Evolutionary conservation across 2,329 filamentous ascomycete genomes (phyloP).

Genomic region (Aspergillus pseudoglaucus): DNA sequence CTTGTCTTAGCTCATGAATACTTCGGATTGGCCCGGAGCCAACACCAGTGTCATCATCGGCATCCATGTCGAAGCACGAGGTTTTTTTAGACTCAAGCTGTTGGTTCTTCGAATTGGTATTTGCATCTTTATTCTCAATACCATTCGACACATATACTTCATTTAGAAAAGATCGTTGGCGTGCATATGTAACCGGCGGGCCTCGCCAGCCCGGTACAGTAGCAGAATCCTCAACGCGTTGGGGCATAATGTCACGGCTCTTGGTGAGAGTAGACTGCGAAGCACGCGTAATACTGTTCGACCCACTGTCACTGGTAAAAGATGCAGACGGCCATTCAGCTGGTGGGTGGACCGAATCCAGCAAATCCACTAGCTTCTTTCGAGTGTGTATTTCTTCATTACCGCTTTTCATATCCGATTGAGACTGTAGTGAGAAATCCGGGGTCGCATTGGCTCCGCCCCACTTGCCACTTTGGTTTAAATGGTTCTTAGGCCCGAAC

Average conservation of each 20-base stretch:
- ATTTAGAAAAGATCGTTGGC: slow-evolving; percentile 53
- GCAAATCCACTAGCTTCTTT: slow-evolving; percentile 30
- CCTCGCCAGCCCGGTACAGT: slow-evolving; percentile 19
- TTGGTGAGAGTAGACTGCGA: background rate
- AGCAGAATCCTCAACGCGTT: slow-evolving; percentile 6
- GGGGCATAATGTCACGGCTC: background rate
- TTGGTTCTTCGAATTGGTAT: background rate
- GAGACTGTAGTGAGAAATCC: background rate
- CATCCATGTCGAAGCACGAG: slow-evolving; percentile 17
- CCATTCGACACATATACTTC: slow-evolving; percentile 33
- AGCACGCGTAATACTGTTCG: background rate
- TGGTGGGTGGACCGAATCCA: slow-evolving; percentile 15
- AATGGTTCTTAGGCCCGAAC: background rate
- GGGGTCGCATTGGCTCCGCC: background rate
- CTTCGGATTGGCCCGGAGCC: slow-evolving; percentile 44
- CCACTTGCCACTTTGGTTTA: background rate
- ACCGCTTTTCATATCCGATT: background rate
- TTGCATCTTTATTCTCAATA: slow-evolving; percentile 1
- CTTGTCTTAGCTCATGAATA: slow-evolving; percentile 56
- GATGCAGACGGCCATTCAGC: slow-evolving; percentile 6
- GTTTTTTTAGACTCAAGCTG: slow-evolving; percentile 4
- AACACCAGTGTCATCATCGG: slow-evolving; percentile 44
- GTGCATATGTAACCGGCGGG: slow-evolving; percentile 53
- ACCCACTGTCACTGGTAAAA: slow-evolving; percentile 6
- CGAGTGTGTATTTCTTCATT: slow-evolving; percentile 15